Percentiles rank a stretch among this genome's conserved stretches.
phyloP scores from a whole-genome alignment of 208 protist species.

The Naegleria gruberi region DNA sequence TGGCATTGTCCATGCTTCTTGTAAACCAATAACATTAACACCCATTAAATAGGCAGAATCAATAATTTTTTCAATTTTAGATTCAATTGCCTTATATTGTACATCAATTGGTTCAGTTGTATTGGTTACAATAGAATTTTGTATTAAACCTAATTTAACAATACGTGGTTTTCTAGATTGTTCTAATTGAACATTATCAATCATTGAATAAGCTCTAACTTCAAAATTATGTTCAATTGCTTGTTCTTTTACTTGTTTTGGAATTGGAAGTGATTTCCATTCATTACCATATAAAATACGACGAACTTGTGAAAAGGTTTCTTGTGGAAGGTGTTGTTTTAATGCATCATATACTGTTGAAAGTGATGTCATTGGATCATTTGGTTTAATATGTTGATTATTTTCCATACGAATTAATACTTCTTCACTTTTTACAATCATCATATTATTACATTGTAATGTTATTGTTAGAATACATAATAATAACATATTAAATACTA shows the following conservation, averaged over 20 bases:
- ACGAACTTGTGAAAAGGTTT: constrained; percentile 37
- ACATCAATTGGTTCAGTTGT: constrained; percentile 54
- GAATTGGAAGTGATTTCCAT: constrained; percentile 7
- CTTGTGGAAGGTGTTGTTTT: constrained; percentile 32
- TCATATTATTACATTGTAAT: too few species aligned
- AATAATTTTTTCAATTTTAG: constrained; percentile 47
- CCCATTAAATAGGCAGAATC: constrained; percentile 50
- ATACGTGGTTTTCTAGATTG: constrained; percentile 47
- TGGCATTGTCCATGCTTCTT: constrained; percentile 55
- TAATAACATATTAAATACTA: too few species aligned
- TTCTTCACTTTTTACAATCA: background rate
- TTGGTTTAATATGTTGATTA: background rate
- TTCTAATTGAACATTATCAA: constrained; percentile 33
- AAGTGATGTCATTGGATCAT: constrained; percentile 15
- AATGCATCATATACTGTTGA: constrained; percentile 22
- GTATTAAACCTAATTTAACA: constrained; percentile 60
- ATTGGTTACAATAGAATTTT: constrained; percentile 55
- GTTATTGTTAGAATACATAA: too few species aligned
- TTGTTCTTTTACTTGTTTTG: constrained; percentile 14
- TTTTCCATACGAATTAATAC: background rate
- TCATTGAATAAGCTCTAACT: constrained; percentile 36
- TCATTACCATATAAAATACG: constrained; percentile 36
- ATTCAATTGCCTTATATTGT: constrained; percentile 58
- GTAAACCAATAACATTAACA: constrained; percentile 66
- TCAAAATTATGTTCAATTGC: constrained; percentile 42